Evolutionary conservation across 306 rosid genomes (phyloP), one percentile per base, ranked within the genome.

Genomic region (Glycyrrhiza uralensis): DNA sequence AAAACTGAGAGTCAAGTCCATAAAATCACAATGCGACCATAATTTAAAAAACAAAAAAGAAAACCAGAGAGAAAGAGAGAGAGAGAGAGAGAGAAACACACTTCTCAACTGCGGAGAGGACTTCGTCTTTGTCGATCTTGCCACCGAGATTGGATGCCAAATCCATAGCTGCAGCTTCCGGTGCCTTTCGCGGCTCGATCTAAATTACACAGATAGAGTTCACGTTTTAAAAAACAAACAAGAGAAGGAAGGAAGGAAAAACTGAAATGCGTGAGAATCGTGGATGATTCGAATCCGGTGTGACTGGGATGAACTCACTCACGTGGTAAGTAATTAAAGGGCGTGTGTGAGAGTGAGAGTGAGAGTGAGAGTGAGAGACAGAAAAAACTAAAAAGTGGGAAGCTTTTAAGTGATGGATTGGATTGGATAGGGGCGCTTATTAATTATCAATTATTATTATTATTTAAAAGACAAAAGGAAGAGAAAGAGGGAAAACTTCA

Each of bases 141-240:
- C 98, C 98, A 36, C 98, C 98, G 29, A 90, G 75, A 30, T 92
- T 96, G 4, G 92, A 86, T 56, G 94, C 94, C 75, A 93, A 96
- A 88, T 93, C 98, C 82, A 91, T 69, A 11, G 86, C 87, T 71
- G 83, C 81, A 11, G 86, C 87, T 71, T 84, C 81, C 78, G 87
- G 74, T 84, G 66, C 41, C 6, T 76, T 52, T 28, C 71, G 4
- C 6, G 13, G 54, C 60, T 55, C 7, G 60, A 72, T 76, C 82
- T 67, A 23, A n/a, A 62, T 38, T 20, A 28, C 28, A 70, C 22
- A 47, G 5, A 33, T 5, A 18, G 4, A 4, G 6, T 23, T 52
- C 14, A 26, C n/a, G n/a, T 4, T 33, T n/a, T 45, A 15, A 13
- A 42, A 3, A 17, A 32, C 4, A 59, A 1, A 4, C n/a, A 33